Evolutionary conservation across 2,329 filamentous ascomycete genomes (phyloP), one percentile per base, ranked within the genome.

Genomic region (Fusarium camptoceras): DNA sequence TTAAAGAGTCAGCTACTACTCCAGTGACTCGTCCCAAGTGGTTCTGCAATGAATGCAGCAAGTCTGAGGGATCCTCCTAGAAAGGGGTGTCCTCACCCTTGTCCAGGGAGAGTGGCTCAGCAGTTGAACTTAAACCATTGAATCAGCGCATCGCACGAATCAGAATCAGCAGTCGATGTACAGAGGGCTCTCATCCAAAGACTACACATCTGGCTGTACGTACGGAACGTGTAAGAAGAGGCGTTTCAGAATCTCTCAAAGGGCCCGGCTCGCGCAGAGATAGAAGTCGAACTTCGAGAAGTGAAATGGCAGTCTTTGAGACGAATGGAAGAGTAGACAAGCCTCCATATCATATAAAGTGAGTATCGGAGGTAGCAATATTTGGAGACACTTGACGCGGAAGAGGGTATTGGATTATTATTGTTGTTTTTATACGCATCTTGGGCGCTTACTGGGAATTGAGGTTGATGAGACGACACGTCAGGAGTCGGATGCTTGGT

Each of bases 21-120:
- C 74, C 83, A 3, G 75, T 83, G 12, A 75, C 75, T 44, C 78
- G 75, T 43, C 47, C 71, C 15, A 77, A 76, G 28, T 85, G 84
- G 85, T 76, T 78, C 31, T 86, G 84, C 72, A 84, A 85, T 66
- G 62, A 75, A 22, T 86, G 84, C 59, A 76, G 64, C 54, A 64
- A 71, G 42, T 30, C 60, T 48, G 70, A 50, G 49, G 64, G 60
- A 48, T 60, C 74, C 60, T 73, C 70, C 55, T 79, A 78, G 75
- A 69, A 63, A 54, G 74, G 64, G 73, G 69, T 54, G 47, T 64
- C 69, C 41, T 57, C 54, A 56, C 50, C 57, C 30, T 67, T 59
- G 46, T 65, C 46, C 60, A 39, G 53, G 39, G 68, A 41, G 53
- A 53, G 57, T 42, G 42, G 34, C 31, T 55, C 31, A 44, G 44